Base-by-base conservation (phyloP, 345 rosid genomes). In the Euphorbia tirucalli region DNA sequence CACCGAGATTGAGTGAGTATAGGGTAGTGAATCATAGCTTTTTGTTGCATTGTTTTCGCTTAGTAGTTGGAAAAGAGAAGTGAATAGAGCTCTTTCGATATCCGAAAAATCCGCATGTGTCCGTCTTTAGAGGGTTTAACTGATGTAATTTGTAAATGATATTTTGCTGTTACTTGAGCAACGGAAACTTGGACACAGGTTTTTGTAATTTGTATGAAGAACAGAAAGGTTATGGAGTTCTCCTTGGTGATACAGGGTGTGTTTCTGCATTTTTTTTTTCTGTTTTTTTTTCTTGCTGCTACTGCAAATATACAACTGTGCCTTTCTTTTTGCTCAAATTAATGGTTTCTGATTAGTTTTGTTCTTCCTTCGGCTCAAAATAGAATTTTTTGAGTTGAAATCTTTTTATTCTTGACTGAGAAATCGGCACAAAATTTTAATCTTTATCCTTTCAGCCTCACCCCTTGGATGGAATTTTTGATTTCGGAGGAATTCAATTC, bases 1-100 rank as follows among this genome's bases (percentile, higher is more conserved):
- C 93, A 85, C 85, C 85, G 80, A 82, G 93, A 87, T 75, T 89
- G 81, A 83, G 19, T 7, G 31, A 68, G n/a, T 31, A 8, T 27
- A 71, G 55, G 61, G 21, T 46, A 58, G 37, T 62, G 66, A 55
- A 8, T n/a, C 25, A 52, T 50, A 66, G 61, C 62, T 13, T 64
- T 75, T 43, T 46, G 31, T 41, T 62, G 63, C 13, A 41, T 30
- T 57, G 18, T 48, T 10, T 65, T 66, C 55, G 50, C 32, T 21
- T 16, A 69, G 4, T 31, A 28, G 52, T 60, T 19, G 59, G 44
- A 52, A 60, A 24, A 21, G 44, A 18, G 41, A 30, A 59, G 65
- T 31, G 65, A 8, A n/a, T 24, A 54, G 48, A 58, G 31, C 32
- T 7, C 25, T 16, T 37, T 27, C 58, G 22, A 46, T 55, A 24